Base-by-base conservation (phyloP, 106 monocot species). In the Xerophyta viscosa region DNA sequence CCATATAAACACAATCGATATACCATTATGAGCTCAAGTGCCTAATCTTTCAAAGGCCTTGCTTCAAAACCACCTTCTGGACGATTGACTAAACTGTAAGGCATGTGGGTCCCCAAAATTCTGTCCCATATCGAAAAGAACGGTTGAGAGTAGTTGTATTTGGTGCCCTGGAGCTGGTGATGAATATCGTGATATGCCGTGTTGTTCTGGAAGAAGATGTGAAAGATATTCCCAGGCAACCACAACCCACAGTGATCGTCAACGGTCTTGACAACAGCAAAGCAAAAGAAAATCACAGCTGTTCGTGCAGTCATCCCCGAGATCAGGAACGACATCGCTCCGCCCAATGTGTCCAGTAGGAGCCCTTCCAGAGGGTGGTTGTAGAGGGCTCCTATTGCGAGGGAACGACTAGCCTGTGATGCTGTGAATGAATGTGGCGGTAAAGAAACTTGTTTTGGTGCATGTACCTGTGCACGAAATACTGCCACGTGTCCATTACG, bases 401-500 rank as follows among this genome's bases (percentile, higher is more conserved):
- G 11, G 83, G 83, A n/a, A 74, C 83, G 3, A 74, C 60, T 29
- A 83, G 66, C 17, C 54, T 67, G 44, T 83, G 83, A 33, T 78
- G 83, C 19, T 78, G 63, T 0, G 75, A 79, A 33, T 91, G 91
- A 17, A 91, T 43, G 29, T 91, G 86, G 3, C 72, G 65, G 57
- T 86, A 86, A 4, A 82, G 72, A 46, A 91, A 92, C 68, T 71
- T 82, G 68, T 87, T 92, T 18, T 76, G 67, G 60, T 92, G 92
- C 92, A 92, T 92, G 61, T 79, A 87, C 2, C 92, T 74, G 58
- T 92, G 92, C 49, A 86, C 55, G 19, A 92, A 77, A 27, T 92
- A 92, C 46, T 92, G 92, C 92, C 92, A 87, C 31, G 82, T 73
- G 56, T 92, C 92, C 92, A 92, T 80, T 6, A 80, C 63, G 0